Percentiles rank a stretch among this genome's conserved stretches.
Conservation (phyloP, 2,329 filamentous ascomycete species). For the Allantophomopsis lycopodina region DNA sequence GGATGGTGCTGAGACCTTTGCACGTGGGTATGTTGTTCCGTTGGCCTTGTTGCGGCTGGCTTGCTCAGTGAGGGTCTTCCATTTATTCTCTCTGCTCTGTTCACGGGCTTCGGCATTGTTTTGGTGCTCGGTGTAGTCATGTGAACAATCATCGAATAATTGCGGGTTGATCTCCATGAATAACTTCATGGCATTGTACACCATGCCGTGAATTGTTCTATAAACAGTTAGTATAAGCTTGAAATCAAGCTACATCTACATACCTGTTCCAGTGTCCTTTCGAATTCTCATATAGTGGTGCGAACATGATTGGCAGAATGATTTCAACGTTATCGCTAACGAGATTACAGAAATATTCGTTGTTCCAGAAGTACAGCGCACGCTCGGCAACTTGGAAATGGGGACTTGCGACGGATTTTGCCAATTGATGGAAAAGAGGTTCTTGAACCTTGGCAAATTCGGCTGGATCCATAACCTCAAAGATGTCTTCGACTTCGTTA, state of each 20-base stretch:
- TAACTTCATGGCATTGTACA: slow-evolving; percentile 99
- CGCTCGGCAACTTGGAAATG: slow-evolving; percentile 98
- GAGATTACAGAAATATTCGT: slow-evolving; percentile 98
- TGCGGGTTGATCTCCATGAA: slow-evolving; percentile 99
- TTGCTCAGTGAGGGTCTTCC: slow-evolving; percentile 74
- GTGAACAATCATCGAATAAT: slow-evolving; percentile 95
- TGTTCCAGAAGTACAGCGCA: slow-evolving; percentile 99
- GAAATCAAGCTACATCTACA: slow-evolving; percentile 14
- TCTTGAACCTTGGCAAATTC: slow-evolving; percentile 99
- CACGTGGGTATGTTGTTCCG: slow-evolving; percentile 22
- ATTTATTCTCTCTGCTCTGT: slow-evolving; percentile 69
- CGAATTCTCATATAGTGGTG: slow-evolving; percentile 93
- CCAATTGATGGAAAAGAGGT: slow-evolving; percentile 89
- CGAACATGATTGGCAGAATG: slow-evolving; percentile 98
- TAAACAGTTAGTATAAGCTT: slow-evolving; percentile 17
- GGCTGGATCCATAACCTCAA: slow-evolving; percentile 97
- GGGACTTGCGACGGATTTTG: slow-evolving; percentile 94
- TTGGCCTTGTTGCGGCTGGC: slow-evolving; percentile 53
- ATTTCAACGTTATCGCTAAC: slow-evolving; percentile 98
- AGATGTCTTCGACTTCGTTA: slow-evolving; percentile 98
- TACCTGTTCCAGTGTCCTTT: slow-evolving; percentile 99
- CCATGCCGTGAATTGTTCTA: slow-evolving; percentile 98
- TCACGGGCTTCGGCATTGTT: slow-evolving; percentile 81
- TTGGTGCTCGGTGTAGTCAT: slow-evolving; percentile 94
- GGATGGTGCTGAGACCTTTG: slow-evolving; percentile 28